Conservation (phyloP, 2,329 filamentous ascomycete species). For the Fusarium sp. region DNA sequence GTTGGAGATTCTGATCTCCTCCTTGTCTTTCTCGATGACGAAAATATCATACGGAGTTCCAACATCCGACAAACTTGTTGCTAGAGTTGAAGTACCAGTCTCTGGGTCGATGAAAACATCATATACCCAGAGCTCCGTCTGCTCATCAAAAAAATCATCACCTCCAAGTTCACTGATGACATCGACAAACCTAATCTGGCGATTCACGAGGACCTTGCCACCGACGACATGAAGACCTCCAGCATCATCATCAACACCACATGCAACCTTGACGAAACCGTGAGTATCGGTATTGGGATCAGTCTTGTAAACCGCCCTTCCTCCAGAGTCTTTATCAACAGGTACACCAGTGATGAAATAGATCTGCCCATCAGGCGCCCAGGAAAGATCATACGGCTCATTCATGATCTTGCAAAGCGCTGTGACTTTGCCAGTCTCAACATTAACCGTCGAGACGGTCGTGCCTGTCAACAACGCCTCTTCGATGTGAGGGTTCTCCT, state of each 20-base stretch:
- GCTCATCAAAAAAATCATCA: conserved; percentile 12
- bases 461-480: conserved; percentile 19
- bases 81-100: background rate
- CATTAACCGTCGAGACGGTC: conserved; percentile 2
- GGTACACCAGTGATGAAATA: conserved; percentile 31
- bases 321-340: background rate
- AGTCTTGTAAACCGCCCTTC: conserved; percentile 14
- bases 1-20: conserved; percentile 8
- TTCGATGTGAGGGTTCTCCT: conserved; percentile 20
- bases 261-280: conserved; percentile 2
- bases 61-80: conserved; percentile 31
- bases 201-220: conserved; percentile 15
- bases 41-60: conserved; percentile 26
- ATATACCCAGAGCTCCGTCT: conserved; percentile 17
- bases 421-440: conserved; percentile 1
- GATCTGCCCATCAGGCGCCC: conserved; percentile 21
- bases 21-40: background rate
- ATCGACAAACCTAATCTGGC: background rate
- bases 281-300: background rate
- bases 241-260: conserved; percentile 28
- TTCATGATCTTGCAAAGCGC: conserved; percentile 20
- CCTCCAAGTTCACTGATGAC: conserved; percentile 17
- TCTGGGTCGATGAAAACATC: conserved; percentile 7
- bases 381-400: background rate
- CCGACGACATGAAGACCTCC: background rate